Evolutionary conservation across 768 basidiomycete genomes (phyloP), one percentile per base, ranked within the genome.

Genomic region (Hydnum rufescens): DNA sequence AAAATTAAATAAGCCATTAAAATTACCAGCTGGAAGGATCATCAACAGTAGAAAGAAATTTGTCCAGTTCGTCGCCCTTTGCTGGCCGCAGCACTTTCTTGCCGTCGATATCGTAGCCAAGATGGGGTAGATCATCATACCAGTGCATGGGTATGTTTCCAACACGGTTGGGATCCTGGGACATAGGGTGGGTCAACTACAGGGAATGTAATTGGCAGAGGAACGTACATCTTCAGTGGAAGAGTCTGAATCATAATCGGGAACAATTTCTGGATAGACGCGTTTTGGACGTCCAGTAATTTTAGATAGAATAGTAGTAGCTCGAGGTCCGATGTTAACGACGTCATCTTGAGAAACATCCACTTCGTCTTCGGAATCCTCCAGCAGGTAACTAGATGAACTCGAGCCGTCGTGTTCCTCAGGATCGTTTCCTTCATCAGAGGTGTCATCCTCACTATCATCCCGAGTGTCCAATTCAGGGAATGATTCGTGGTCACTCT

Each of bases 71-170:
- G 62, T 99, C 95, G 42, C 90, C 90, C 59, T 81, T 79, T 42
- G 89, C 93, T 8, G 95, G 92, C 51, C 89, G 82, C 57, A 97
- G 73, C 47, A 99, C 80, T 63, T 81, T 81, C 68, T 88, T 93
- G 51, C 95, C 95, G 63, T 90, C 77, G 59, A 97, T 79, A 65
- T 89, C 77, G 67, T 99, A 99, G 44, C 95, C 95, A 62, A 99
- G 75, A 66, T 99, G 95, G n/a, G 95, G 95, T 58, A 99, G 70
- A 70, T 97, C 92, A 64, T 97, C 95, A 65, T 99, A 99, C 90
- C 93, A 99, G 61, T 99, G 90, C 74, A 83, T 82, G 44, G 95
- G 95, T 56, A 99, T 70, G 66, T 93, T 75, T 51, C 95, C 95
- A 58, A 95, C 78, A 55, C 92, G 86, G 63, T 95, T 97, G n/a